Evolutionary conservation across 305 asterid genomes (phyloP).

Genomic region (Fraxinus dipetala): DNA sequence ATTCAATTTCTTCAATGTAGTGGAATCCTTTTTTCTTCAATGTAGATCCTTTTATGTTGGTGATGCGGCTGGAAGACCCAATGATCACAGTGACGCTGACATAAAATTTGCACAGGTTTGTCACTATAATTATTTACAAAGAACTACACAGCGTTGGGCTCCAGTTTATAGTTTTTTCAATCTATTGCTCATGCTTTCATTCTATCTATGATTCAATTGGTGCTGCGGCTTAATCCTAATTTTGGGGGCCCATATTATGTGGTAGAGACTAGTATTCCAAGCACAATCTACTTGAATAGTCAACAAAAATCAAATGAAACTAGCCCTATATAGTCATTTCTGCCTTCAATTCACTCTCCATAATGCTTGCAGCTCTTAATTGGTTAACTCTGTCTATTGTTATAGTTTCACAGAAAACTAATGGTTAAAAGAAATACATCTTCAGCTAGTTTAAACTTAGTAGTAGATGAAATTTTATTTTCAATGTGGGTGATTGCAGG

Average conservation of each 20-base stretch:
- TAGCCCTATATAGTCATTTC: not conserved
- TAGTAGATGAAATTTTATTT: not conserved
- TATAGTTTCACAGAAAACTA: not conserved
- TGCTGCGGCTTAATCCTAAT: not conserved
- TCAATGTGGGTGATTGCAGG: conserved; percentile 44
- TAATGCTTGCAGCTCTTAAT: not conserved
- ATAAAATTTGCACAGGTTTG: conserved; percentile 80
- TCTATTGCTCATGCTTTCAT: not conserved
- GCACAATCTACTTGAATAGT: not conserved
- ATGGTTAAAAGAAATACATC: not conserved
- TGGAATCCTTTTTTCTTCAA: conserved; percentile 8
- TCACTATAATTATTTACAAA: not conserved
- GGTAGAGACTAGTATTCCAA: not conserved
- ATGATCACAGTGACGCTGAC: conserved; percentile 88
- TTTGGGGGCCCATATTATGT: not conserved
- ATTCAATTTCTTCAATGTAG: no score
- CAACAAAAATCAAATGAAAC: not conserved
- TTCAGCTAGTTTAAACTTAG: not conserved
- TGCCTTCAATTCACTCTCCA: not conserved
- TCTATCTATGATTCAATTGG: not conserved
- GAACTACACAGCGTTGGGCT: not conserved
- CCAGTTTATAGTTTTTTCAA: not conserved
- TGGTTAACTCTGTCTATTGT: not conserved
- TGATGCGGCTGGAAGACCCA: conserved; percentile 92
- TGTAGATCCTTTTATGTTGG: conserved; percentile 90